Evolutionary conservation across 169 alveolate genomes (phyloP), one percentile per base, ranked within the genome.

Genomic region (Plasmodium relictum): DNA sequence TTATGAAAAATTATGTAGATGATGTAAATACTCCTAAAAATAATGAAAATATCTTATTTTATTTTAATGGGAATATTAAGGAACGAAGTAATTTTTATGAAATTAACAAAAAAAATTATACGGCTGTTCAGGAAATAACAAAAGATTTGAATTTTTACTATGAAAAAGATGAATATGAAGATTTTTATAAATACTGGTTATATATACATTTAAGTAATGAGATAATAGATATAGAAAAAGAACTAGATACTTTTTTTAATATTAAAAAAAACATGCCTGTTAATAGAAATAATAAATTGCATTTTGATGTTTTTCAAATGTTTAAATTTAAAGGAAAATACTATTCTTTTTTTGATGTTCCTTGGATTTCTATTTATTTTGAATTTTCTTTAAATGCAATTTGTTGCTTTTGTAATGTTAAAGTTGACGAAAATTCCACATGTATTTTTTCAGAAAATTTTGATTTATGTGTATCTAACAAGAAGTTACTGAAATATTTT

Each of bases 351-450:
- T 68, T 39, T 66, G 91, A 83, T 68, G 52, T 68, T 6, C 91
- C 91, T 16, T 83, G 91, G 91, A 54, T 68, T 0, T 52, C 71
- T 52, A 20, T 83, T 22, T 83, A 83, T 83, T 83, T 37, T 61
- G 41, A 83, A 41, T 68, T 66, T 26, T 66, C 62, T 18, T 83
- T 83, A 66, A 83, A 83, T 68, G 26, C 91, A n/a, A 83, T 68
- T 20, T 83, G 91, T 42, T 6, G 42, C 0, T 54, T 68, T 37
- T 83, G 91, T 62, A 71, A 68, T 20, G 48, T 39, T 18, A 52
- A 68, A 48, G 72, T 83, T 10, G 83, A 68, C 24, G 16, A 45
- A 16, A 39, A 39, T 0, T 39, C 73, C 37, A 20, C 20, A 1
- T 66, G 80, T 41, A 16, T 83, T 52, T 68, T 68, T 52, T 18